Evolutionary conservation across 306 rosid genomes (phyloP), one percentile per base, ranked within the genome.

Genomic region (Rosa rugosa): DNA sequence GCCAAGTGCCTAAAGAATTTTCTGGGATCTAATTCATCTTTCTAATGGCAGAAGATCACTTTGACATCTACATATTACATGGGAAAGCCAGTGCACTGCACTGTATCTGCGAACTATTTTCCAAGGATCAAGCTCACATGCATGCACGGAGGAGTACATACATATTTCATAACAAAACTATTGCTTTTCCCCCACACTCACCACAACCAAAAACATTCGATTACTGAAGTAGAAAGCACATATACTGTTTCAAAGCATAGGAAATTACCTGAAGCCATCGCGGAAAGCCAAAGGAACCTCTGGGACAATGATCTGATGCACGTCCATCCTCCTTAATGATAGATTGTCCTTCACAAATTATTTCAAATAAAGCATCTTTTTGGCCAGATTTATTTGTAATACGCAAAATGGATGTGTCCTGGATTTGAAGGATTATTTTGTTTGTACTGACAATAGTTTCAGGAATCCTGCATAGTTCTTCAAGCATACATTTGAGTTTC

Each of bases 401-500:
- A 34, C 98, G 97, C 83, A 95, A 85, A 87, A 92, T 88, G 75
- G 94, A 85, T 20, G 91, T 88, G 84, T 95, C 97, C 80, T 89
- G 89, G 73, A 89, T 88, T 84, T 94, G 99, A 81, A 94, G 97
- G 81, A 94, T 93, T 86, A 94, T 91, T 87, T 91, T 89, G 88
- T 91, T 92, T 65, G 99, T 94, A 85, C 99, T 94, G 79, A 94
- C 86, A 76, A 94, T 89, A 65, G 94, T 90, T 83, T 94, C 99
- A 34, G 99, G 99, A 77, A 94, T 88, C 88, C 84, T 91, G 91
- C 86, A 85, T 22, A 87, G 41, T 31, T 83, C 93, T 68, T 87
- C 88, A 76, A 88, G 76, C 74, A 87, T 75, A 77, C 36, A 65
- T 77, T 85, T 91, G 75, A 94, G 83, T 77, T 86, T 91, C 78